Evolutionary conservation across 768 basidiomycete species (phyloP).

Genomic region (Calvatia gigantea): DNA sequence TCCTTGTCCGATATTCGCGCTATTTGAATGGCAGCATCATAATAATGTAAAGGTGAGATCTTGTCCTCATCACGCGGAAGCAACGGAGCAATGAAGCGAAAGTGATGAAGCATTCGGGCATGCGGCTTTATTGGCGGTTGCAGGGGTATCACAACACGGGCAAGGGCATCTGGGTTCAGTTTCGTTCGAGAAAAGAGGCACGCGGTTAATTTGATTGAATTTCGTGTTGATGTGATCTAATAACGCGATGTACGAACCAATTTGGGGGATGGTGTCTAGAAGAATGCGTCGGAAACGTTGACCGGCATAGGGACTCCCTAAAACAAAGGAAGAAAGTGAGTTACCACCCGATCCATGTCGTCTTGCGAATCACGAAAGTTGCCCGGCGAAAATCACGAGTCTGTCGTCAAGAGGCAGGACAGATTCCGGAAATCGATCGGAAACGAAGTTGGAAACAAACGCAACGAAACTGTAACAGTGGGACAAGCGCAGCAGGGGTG

Average conservation of each 20-base stretch:
- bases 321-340: background rate
- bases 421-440: background rate
- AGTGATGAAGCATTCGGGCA: conserved; percentile 75
- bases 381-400: background rate
- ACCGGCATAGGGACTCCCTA: conserved; percentile 59
- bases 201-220: background rate
- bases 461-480: background rate
- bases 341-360: background rate
- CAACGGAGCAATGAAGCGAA: conserved; percentile 71
- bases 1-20: conserved; percentile 59
- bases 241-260: conserved; percentile 45
- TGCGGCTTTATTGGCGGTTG: conserved; percentile 70
- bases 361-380: background rate
- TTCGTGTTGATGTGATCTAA: background rate
- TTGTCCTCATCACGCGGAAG: conserved; percentile 56
- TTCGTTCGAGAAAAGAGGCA: background rate
- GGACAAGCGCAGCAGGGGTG: background rate
- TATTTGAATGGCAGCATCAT: conserved; percentile 73
- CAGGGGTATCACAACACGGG: conserved; percentile 69
- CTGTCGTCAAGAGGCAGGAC: background rate
- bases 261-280: conserved; percentile 65
- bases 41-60: conserved; percentile 69
- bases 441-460: background rate
- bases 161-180: conserved; percentile 52
- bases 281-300: conserved; percentile 63